Evolutionary conservation across 2,329 filamentous ascomycete genomes (phyloP), one percentile per base, ranked within the genome.

Genomic region (Chrysoporthe deuterocubensis): DNA sequence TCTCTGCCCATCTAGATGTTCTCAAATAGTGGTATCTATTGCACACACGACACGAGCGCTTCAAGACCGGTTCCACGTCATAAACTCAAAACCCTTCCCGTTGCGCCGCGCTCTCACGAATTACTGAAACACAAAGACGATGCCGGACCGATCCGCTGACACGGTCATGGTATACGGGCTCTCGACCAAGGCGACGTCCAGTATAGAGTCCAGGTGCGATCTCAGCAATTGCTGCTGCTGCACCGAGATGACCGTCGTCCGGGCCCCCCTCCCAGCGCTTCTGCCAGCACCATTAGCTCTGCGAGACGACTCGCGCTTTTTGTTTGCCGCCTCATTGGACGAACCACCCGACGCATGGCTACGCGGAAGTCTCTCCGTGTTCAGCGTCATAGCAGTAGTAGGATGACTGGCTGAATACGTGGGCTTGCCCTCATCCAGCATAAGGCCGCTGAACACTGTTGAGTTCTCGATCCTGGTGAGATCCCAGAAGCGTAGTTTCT

Each of bases 401-500:
- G 89, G 88, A 70, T 92, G 87, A 18, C 85, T 83, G 1, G 86
- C 82, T 5, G 87, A 85, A 75, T 94, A 98, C 11, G 87, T 86
- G n/a, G 93, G 91, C 75, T 89, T 90, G 44, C 87, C 82, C 68
- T 94, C 90, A 44, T 93, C 90, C 2, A 83, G 79, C 67, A 88
- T 87, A 13, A 94, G 82, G 0, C 95, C 95, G 76, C 92, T 97
- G 71, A 96, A 90, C 16, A 97, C 86, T 66, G 86, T 84, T 52
- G 93, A 97, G 68, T 89, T 87, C 75, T 97, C 93, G 11, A 93
- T 85, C 11, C 90, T 89, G 11, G 88, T 84, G 16, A 96, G 84
- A 75, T 99, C 95, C 96, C 96, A 99, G 80, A 96, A 98, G 11
- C 96, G 89, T 21, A 99, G 87, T 78, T 92, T 96, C 80, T 92